These are phyloP conservation scores for Allantophomopsis cytisporea DNA, from an alignment of 2,329 filamentous ascomycete species.

Conservation along the genomic window DNA sequence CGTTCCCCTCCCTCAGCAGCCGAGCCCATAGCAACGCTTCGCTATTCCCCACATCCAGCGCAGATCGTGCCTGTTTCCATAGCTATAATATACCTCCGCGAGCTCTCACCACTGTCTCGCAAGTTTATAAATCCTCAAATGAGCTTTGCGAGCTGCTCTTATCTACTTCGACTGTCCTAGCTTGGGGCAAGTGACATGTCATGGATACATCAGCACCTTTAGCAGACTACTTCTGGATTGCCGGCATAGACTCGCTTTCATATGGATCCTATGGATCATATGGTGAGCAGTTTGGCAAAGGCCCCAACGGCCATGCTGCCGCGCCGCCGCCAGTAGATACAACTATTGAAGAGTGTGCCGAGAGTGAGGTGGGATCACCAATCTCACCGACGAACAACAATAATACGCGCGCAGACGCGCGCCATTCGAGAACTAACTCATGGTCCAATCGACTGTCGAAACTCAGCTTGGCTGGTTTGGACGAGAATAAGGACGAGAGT, in stretches of 20 bases:
- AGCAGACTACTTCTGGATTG: constrained; percentile 67
- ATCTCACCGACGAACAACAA: constrained; percentile 3
- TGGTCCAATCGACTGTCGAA: constrained; percentile 40
- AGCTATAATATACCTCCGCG: no score
- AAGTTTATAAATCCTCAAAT: no score
- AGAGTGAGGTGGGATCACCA: constrained; percentile 32
- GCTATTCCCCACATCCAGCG: no score
- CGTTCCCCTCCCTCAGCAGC: no score
- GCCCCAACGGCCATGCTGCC: constrained; percentile 11
- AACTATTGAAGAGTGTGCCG: constrained; percentile 40
- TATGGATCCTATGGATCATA: constrained; percentile 40
- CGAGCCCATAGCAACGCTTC: no score
- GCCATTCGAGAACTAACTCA: constrained; percentile 49
- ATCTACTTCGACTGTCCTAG: neutral
- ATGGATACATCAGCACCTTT: constrained; percentile 44
- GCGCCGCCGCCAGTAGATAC: constrained; percentile 29
- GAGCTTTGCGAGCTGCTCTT: no score
- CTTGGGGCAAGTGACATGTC: constrained; percentile 7
- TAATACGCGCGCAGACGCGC: constrained; percentile 22
- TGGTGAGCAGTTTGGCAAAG: constrained; percentile 17
- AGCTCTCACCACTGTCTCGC: no score
- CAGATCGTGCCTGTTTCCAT: no score
- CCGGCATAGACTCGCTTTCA: constrained; percentile 53
- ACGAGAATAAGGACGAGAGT: constrained; percentile 33
- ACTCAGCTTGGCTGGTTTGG: constrained; percentile 35